A percentile compares a stretch with the other conserved stretches of the same genome.
phyloP scores from a whole-genome alignment of 2,329 filamentous ascomycete species.

The Pestalotiopsis sp. region DNA sequence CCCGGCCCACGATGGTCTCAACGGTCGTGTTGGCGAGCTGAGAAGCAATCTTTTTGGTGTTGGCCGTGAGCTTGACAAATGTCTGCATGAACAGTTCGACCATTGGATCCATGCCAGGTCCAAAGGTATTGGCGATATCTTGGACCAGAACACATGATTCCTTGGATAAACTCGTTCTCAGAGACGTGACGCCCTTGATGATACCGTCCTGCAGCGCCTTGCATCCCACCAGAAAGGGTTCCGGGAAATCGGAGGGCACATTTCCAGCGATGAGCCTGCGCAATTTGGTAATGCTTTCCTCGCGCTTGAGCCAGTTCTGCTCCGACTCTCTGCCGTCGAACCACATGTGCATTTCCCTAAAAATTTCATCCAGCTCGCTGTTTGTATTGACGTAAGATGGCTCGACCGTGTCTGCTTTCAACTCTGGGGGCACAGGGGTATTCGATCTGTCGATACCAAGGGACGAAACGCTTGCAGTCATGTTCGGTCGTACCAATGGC shows the following conservation, averaged over 20 bases:
- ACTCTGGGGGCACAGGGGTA: conserved; percentile 63
- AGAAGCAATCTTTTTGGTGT: conserved; percentile 90
- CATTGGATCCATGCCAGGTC: conserved; percentile 81
- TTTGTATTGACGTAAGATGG: conserved; percentile 83
- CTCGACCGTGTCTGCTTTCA: conserved; percentile 71
- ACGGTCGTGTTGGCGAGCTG: conserved; percentile 81
- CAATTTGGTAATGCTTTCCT: conserved; percentile 77
- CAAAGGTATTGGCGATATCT: conserved; percentile 77
- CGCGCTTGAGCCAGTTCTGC: conserved; percentile 86
- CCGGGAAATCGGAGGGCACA: conserved; percentile 74
- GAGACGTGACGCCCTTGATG: conserved; percentile 79
- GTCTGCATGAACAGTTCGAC: conserved; percentile 88
- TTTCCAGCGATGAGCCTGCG: conserved; percentile 84
- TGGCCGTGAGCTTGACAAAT: conserved; percentile 85
- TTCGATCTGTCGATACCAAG: conserved; percentile 52
- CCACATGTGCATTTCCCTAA: conserved; percentile 76
- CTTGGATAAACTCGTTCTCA: conserved; percentile 88
- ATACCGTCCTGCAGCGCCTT: conserved; percentile 83
- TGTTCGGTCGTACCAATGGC: conserved; percentile 36
- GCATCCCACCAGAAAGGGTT: conserved; percentile 70
- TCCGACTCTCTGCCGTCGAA: conserved; percentile 92
- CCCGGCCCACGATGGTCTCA: conserved; percentile 77
- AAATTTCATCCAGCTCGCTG: conserved; percentile 84
- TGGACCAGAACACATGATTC: conserved; percentile 84
- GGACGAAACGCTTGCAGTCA: conserved; percentile 57